These are phyloP conservation scores for Spathaspora sp. DNA, from an alignment of 1,139 yeast genomes.

Conservation along the genomic window DNA sequence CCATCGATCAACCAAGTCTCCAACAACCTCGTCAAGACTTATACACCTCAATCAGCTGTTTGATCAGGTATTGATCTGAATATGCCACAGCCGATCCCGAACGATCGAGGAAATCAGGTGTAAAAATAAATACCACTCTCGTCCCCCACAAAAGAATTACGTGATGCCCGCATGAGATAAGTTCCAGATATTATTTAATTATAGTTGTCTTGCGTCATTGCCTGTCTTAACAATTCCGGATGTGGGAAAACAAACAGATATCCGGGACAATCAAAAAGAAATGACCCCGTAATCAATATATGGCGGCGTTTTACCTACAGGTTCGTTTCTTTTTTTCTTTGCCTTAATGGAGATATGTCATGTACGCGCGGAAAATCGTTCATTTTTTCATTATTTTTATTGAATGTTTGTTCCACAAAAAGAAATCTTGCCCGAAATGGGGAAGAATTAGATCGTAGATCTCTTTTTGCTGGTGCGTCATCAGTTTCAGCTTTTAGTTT, in stretches of 20 bases:
- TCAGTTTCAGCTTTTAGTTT: background rate
- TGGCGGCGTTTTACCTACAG: background rate
- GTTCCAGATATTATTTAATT: no score
- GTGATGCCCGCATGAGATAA: background rate
- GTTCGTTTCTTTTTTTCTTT: background rate
- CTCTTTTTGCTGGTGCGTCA: background rate
- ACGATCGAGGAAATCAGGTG: background rate
- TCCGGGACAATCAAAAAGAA: background rate
- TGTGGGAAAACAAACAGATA: background rate
- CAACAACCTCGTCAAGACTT: no score
- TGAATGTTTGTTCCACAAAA: background rate
- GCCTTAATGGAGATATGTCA: background rate
- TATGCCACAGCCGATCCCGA: background rate
- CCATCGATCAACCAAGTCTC: no score
- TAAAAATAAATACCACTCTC: background rate
- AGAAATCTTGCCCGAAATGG: background rate
- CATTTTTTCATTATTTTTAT: no score
- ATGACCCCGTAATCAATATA: background rate
- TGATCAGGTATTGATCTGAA: no score
- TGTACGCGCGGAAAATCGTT: background rate
- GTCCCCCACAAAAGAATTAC: background rate
- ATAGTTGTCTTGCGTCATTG: background rate
- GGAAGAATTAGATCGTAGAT: background rate
- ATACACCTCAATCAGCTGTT: no score
- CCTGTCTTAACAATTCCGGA: background rate